Conservation (phyloP, 169 alveolate species). For the Eimeria sp. region DNA sequence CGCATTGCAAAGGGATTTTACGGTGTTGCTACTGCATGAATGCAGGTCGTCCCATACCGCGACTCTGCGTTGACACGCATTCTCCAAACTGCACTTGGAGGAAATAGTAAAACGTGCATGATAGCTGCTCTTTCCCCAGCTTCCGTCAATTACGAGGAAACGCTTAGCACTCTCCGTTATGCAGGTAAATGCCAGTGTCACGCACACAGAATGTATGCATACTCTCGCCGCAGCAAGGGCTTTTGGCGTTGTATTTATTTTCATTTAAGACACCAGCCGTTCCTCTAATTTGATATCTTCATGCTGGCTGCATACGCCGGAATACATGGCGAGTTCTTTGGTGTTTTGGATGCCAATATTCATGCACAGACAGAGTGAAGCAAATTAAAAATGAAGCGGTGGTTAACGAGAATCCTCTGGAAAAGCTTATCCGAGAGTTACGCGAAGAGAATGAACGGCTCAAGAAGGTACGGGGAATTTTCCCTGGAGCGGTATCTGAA, state of each 20-base stretch:
- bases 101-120: conserved; percentile 94
- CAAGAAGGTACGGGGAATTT: conserved; percentile 68
- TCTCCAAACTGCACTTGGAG: conserved; percentile 96
- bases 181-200: conserved; percentile 84
- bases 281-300: not conserved
- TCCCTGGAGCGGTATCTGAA: not conserved
- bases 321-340: not conserved
- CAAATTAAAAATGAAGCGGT: conserved; percentile 95
- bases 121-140: conserved; percentile 96
- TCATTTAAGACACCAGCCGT: too few species aligned
- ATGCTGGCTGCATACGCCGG: not conserved
- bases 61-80: conserved; percentile 96
- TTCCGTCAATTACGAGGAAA: conserved; percentile 93
- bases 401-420: conserved; percentile 94
- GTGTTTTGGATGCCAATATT: not conserved
- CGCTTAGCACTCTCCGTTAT: conserved; percentile 93
- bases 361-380: conserved; percentile 90
- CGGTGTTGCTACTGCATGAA: not conserved
- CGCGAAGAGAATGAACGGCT: conserved; percentile 87
- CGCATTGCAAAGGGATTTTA: not conserved
- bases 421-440: conserved; percentile 93
- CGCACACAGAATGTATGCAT: not conserved
- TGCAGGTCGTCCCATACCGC: conserved; percentile 94
- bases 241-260: not conserved
- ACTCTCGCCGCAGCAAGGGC: not conserved